Evolutionary conservation across 108 stramenopile species (phyloP), one percentile per base, ranked within the genome.

Genomic region (Fragilariopsis cylindrus): DNA sequence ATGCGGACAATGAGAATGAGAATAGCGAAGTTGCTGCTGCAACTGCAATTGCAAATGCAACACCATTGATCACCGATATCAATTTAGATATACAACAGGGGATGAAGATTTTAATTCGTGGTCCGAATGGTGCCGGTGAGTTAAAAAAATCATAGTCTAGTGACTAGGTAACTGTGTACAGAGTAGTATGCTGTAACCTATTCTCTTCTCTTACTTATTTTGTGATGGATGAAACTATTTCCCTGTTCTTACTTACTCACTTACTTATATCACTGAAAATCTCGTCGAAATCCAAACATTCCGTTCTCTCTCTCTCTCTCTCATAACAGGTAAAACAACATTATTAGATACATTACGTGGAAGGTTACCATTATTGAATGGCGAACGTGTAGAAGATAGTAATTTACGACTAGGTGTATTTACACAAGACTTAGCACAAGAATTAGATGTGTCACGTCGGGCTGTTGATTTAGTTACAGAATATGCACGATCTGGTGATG

Each of bases 351-450:
- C 96, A 0, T 73, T 99, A 9, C 75, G 97, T 60, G 96, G 95
- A 15, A 85, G 75, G 7, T 65, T 93, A 45, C 92, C 91, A 2
- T 65, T 92, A 44, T 87, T 89, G 7, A 39, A 49, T 9, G 94
- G 95, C 40, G 80, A 84, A 50, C 83, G 93, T 21, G 78, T 72
- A 19, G 89, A 89, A 65, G 90, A 94, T 71, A 82, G 81, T 40
- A 64, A 73, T n/a, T 71, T 92, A 39, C 80, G 83, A 43, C 60
- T 91, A 13, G 88, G 93, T 19, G 76, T 82, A 40, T 92, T 94
- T 55, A 93, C 93, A 8, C 96, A 96, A 82, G 97, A 97, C 75
- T 56, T 96, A 63, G 93, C 96, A 3, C 96, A 96, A 74, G 92
- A 96, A 71, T 79, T 95, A 13, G 90, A 92, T 81, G 67, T 81